phyloP scores from a whole-genome alignment of 2,329 filamentous ascomycete species.

The Aspergillus awamori region DNA sequence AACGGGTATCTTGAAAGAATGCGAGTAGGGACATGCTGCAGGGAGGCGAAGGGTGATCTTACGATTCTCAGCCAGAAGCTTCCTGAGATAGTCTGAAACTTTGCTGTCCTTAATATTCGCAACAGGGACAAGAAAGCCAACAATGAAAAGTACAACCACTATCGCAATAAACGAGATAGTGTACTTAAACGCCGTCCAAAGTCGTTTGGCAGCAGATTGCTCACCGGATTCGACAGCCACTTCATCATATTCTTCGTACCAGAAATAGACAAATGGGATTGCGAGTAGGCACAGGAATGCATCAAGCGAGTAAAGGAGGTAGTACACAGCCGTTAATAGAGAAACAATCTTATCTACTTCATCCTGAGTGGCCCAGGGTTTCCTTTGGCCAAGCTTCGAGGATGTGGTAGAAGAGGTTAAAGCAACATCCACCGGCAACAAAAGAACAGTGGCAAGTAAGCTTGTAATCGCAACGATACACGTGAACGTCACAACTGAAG shows the following conservation, averaged over 20 bases:
- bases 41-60: constrained; percentile 34
- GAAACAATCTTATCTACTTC: constrained; percentile 75
- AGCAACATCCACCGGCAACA: constrained; percentile 93
- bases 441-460: constrained; percentile 85
- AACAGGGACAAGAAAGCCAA: constrained; percentile 92
- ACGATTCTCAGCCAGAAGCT: constrained; percentile 79
- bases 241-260: constrained; percentile 96
- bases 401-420: constrained; percentile 87
- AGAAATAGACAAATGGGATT: constrained; percentile 96
- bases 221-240: constrained; percentile 78
- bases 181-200: constrained; percentile 88
- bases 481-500: constrained; percentile 76
- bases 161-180: constrained; percentile 81
- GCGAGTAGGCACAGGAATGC: constrained; percentile 84
- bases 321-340: constrained; percentile 87
- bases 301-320: constrained; percentile 88
- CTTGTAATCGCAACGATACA: constrained; percentile 85
- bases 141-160: constrained; percentile 74
- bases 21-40: not conserved
- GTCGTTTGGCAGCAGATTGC: constrained; percentile 69
- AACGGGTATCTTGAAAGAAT: not conserved
- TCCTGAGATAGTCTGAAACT: constrained; percentile 90
- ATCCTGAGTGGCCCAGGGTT: constrained; percentile 89
- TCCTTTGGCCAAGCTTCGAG: constrained; percentile 75
- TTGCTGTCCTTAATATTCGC: constrained; percentile 67